Percentiles rank a stretch among this genome's conserved stretches.
Evolutionary conservation across 148 eudicot genomes (phyloP).

Genomic region (Nyssa sinensis): DNA sequence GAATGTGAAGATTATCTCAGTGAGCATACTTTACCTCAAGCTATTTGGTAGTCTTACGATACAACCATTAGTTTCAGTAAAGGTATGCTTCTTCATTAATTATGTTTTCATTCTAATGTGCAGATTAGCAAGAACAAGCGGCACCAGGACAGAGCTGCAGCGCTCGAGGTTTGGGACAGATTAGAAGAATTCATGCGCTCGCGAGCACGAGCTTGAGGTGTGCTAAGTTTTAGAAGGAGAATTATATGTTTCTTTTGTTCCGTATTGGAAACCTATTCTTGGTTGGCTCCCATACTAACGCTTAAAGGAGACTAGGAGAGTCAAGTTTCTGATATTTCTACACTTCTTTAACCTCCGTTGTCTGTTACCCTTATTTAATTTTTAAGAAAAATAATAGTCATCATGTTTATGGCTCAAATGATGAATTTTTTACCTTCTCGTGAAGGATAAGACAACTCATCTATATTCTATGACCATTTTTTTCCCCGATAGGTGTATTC

Average conservation of each 20-base stretch:
- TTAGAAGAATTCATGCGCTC: slow-evolving; percentile 83
- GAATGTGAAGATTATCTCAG: slow-evolving; percentile 96
- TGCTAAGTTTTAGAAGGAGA: background rate
- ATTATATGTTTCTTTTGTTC: slow-evolving; percentile 18
- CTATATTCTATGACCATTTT: too few relatives aligned
- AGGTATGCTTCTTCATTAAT: background rate
- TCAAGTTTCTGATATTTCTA: background rate
- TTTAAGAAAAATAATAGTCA: background rate
- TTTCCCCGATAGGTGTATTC: too few relatives aligned
- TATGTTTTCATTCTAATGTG: slow-evolving; percentile 14
- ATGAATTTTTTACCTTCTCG: background rate
- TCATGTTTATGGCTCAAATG: background rate
- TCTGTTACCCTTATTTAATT: background rate
- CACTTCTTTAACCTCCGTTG: background rate
- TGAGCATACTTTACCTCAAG: slow-evolving; percentile 29
- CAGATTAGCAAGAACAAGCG: slow-evolving; percentile 96
- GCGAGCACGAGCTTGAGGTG: slow-evolving; percentile 64
- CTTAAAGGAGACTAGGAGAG: too few relatives aligned
- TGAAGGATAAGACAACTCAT: background rate
- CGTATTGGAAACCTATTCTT: background rate
- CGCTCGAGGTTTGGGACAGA: slow-evolving; percentile 90
- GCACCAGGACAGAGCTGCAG: slow-evolving; percentile 97
- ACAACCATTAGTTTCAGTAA: background rate
- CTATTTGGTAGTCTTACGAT: slow-evolving; percentile 3
- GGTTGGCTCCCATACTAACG: background rate